phyloP scores from a whole-genome alignment of 2,329 filamentous ascomycete genomes.

The Cercospora zeina region DNA sequence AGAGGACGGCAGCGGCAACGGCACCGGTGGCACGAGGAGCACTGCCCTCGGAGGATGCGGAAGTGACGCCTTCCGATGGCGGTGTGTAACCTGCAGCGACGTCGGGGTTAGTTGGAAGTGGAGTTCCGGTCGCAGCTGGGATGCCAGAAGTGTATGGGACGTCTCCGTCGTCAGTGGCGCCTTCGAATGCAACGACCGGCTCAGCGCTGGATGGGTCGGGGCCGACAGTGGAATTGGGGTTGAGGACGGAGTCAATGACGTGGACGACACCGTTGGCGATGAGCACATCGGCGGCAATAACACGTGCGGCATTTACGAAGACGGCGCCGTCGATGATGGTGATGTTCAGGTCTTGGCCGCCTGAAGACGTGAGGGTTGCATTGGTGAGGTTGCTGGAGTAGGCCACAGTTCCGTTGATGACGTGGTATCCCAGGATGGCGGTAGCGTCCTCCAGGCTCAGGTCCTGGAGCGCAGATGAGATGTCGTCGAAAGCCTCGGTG shows the following conservation, averaged over 20 bases:
- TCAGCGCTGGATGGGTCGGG: conserved; percentile 48
- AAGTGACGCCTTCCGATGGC: conserved; percentile 17
- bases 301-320: conserved; percentile 49
- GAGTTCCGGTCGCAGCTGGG: conserved; percentile 41
- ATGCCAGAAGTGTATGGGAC: conserved; percentile 60
- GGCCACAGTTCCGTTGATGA: conserved; percentile 57
- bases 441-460: conserved; percentile 53
- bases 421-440: conserved; percentile 63
- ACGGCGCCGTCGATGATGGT: conserved; percentile 42
- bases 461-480: conserved; percentile 55
- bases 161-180: conserved; percentile 50
- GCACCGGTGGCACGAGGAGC: conserved; percentile 43
- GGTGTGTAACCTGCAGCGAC: conserved; percentile 36
- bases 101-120: conserved; percentile 37
- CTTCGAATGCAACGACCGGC: conserved; percentile 54
- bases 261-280: conserved; percentile 52
- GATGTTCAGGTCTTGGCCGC: conserved; percentile 45
- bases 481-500: conserved; percentile 60
- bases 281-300: conserved; percentile 47
- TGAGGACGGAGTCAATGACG: conserved; percentile 60
- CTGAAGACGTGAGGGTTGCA: conserved; percentile 41
- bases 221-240: conserved; percentile 54
- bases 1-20: conserved; percentile 50
- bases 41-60: conserved; percentile 33
- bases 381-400: conserved; percentile 53